Evolutionary conservation across 2,329 filamentous ascomycete genomes (phyloP), one percentile per base, ranked within the genome.

Genomic region (Ascochyta clinopodiicola): DNA sequence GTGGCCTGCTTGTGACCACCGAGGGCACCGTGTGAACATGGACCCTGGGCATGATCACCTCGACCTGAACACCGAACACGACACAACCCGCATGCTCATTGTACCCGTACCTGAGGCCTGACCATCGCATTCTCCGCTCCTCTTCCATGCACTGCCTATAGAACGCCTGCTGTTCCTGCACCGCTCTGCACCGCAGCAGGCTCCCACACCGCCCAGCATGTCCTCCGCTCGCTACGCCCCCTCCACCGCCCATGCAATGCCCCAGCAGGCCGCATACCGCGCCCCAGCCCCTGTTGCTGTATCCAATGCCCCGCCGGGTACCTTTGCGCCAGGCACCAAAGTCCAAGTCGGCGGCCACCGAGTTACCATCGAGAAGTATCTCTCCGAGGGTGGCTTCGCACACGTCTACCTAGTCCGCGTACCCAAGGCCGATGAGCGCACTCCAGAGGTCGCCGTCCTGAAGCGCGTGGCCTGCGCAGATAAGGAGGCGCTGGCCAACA

Each of bases 401-500:
- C 95, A 99, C 77, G 95, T 99, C 70, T 99, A 99, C 79, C 88
- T 98, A 44, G 95, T 98, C 73, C 92, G 90, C 75, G 81, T 98
- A 57, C 87, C 92, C 47, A 74, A 71, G 31, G 84, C 88, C 64
- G 84, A 91, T 52, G 81, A 93, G 70, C 86, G 91, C 74, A 90
- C 90, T 60, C 88, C 89, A 62, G 90, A 96, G 67, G 82, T 87
- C 67, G 92, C 91, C 12, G 93, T 97, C 44, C 81, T 97, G 71
- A 97, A 99, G 83, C 85, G 95, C 72, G 95, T 99, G 55, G 95
- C 95, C 32, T 95, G 98, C 47, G 92, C 95, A 29, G 95, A 99
- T 78, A 97, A 96, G 82, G 91, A 96, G 62, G 87, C 94, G 55
- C 82, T 99, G 78, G 90, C 91, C 60, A 93, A 91, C 77, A 98